Conservation (phyloP, 2,329 filamentous ascomycete genomes). For the Xylariaceae sp. region DNA sequence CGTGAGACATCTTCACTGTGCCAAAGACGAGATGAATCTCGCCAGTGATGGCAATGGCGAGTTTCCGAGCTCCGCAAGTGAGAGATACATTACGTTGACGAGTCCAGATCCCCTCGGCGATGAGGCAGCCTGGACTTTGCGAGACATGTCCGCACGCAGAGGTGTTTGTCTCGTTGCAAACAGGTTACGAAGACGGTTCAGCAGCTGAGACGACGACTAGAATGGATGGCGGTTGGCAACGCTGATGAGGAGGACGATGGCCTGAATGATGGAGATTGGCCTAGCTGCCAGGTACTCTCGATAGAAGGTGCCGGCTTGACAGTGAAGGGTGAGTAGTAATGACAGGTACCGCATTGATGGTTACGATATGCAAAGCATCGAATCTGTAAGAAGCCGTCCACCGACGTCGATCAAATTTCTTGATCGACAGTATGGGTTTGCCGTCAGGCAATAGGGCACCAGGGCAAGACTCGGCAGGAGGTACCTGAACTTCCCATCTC, state of each 20-base stretch:
- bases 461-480: not conserved
- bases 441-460: not conserved
- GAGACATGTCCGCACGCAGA: not conserved
- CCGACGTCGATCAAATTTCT: conserved; percentile 11
- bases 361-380: conserved; percentile 1
- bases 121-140: not conserved
- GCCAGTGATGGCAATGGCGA: conserved; percentile 1
- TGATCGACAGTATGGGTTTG: conserved; percentile 14
- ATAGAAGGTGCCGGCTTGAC: too few relatives aligned
- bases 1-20: conserved; percentile 10
- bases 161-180: conserved; percentile 1
- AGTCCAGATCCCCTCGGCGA: not conserved
- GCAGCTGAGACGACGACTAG: not conserved
- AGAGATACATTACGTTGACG: not conserved
- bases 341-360: not conserved
- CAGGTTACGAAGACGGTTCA: conserved; percentile 1
- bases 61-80: not conserved
- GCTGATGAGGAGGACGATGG: too few relatives aligned
- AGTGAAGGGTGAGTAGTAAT: not conserved
- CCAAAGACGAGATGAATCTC: conserved; percentile 13
- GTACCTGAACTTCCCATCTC: too few relatives aligned
- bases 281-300: too few relatives aligned
- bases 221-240: too few relatives aligned
- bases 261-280: too few relatives aligned
- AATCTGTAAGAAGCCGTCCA: conserved; percentile 4